These are phyloP conservation scores for Spencermartinsiella europaea DNA, from an alignment of 805 yeast genomes.

Conservation along the genomic window DNA sequence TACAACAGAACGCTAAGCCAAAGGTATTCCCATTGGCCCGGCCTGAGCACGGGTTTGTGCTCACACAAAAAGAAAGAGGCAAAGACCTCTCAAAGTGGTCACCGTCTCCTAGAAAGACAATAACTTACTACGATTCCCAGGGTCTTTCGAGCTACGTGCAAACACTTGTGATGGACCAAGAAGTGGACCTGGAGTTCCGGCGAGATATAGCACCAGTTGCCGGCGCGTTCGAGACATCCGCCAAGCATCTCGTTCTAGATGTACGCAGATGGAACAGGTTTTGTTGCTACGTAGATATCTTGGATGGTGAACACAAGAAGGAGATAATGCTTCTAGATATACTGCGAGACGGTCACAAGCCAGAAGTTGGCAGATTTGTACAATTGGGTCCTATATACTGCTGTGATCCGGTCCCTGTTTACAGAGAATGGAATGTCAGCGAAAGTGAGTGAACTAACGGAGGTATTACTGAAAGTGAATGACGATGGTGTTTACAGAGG, in stretches of 20 bases:
- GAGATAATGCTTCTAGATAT: background rate
- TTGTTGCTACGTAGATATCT: background rate
- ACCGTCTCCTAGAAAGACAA: slow-evolving; percentile 17
- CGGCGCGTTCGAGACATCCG: background rate
- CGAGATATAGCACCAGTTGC: background rate
- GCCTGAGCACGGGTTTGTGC: no score
- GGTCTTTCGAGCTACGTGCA: slow-evolving; percentile 15
- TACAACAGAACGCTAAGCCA: no score
- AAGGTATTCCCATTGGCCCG: no score
- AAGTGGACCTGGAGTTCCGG: slow-evolving; percentile 1
- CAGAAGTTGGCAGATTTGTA: background rate
- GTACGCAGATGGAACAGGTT: slow-evolving; percentile 4
- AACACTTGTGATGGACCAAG: slow-evolving; percentile 7
- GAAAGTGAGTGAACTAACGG: no score
- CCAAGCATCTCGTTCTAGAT: background rate
- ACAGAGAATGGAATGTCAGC: background rate
- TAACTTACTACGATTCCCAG: slow-evolving; percentile 1
- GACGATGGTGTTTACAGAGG: no score
- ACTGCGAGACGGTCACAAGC: background rate
- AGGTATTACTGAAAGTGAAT: no score
- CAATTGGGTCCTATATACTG: background rate
- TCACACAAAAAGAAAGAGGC: no score
- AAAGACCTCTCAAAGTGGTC: slow-evolving; percentile 8
- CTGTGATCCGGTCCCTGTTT: background rate
- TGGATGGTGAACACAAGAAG: background rate